Percentiles rank a stretch among this genome's conserved stretches.
Conservation (phyloP, 495 filamentous ascomycete species). For the Aspergillus saccharolyticus region DNA sequence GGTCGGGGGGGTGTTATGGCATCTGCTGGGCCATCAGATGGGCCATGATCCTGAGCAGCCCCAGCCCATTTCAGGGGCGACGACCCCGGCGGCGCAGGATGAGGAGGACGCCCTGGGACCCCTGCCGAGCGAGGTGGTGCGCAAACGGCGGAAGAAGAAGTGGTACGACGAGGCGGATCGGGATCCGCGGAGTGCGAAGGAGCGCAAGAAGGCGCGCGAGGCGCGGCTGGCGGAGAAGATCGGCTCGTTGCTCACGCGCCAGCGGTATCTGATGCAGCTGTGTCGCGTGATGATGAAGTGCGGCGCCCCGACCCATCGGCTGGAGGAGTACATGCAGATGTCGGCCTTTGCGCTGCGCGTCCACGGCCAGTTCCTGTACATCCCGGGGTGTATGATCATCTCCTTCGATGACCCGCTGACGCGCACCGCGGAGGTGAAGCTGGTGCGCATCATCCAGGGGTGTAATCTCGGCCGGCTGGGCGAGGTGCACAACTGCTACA, state of each 20-base stretch:
- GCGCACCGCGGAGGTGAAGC: conserved; percentile 88
- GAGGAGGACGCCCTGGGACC: conserved; percentile 2
- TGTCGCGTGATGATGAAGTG: conserved; percentile 85
- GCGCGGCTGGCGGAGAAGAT: conserved; percentile 71
- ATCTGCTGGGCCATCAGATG: conserved; percentile 3
- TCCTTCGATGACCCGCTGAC: conserved; percentile 87
- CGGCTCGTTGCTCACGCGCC: conserved; percentile 75
- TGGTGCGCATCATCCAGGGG: conserved; percentile 71
- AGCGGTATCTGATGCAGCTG: conserved; percentile 80
- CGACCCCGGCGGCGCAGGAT: background rate
- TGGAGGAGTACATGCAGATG: conserved; percentile 88
- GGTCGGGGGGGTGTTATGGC: background rate
- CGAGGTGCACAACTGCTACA: conserved; percentile 87
- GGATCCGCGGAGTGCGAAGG: conserved; percentile 10
- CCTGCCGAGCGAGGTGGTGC: conserved; percentile 1
- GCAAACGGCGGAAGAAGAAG: conserved; percentile 3
- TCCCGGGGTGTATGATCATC: conserved; percentile 93
- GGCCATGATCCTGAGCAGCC: background rate
- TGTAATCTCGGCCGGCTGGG: conserved; percentile 80
- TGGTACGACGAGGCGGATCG: background rate
- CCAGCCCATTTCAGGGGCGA: no score
- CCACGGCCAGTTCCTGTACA: conserved; percentile 85
- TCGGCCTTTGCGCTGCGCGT: conserved; percentile 85
- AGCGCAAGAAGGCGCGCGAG: conserved; percentile 30
- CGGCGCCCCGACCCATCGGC: conserved; percentile 70